A percentile compares a stretch with the other conserved stretches of the same genome.
Evolutionary conservation across 2,329 filamentous ascomycete species (phyloP).

Genomic region (Harringtonia aguacate): DNA sequence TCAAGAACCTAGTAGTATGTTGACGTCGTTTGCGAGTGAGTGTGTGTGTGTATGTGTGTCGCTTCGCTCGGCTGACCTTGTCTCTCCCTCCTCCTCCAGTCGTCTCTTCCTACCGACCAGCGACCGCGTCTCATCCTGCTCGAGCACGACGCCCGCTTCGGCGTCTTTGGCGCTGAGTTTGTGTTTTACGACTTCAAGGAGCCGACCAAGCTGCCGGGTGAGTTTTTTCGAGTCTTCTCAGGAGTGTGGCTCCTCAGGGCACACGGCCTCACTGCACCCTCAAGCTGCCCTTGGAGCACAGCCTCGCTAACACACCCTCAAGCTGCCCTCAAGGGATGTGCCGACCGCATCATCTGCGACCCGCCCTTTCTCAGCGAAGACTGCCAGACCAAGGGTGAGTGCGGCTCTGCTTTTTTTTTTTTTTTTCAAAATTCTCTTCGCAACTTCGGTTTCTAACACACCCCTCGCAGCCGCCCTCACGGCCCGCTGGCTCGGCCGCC

Average conservation of each 20-base stretch:
- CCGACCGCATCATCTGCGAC: constrained; percentile 64
- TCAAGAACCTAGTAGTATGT: constrained; percentile 45
- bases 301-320: neutral
- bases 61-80: too few species aligned
- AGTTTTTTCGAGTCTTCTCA: too few species aligned
- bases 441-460: neutral
- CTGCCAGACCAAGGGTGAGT: constrained; percentile 74
- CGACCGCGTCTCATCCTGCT: constrained; percentile 53
- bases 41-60: too few species aligned
- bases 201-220: constrained; percentile 55
- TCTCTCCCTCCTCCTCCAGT: neutral
- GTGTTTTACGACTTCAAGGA: constrained; percentile 63
- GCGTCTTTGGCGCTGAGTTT: constrained; percentile 59
- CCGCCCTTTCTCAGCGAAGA: constrained; percentile 73
- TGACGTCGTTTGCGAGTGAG: neutral
- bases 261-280: constrained; percentile 11
- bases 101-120: neutral
- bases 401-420: constrained; percentile 4
- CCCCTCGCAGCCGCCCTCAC: constrained; percentile 53
- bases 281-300: neutral
- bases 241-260: too few species aligned
- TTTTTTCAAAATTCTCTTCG: neutral
- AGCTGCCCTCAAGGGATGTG: constrained; percentile 42
- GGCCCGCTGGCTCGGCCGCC: constrained; percentile 58
- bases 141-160: constrained; percentile 65